Conservation (phyloP, 139 green algal genomes). For the Desmodesmus armatus region DNA sequence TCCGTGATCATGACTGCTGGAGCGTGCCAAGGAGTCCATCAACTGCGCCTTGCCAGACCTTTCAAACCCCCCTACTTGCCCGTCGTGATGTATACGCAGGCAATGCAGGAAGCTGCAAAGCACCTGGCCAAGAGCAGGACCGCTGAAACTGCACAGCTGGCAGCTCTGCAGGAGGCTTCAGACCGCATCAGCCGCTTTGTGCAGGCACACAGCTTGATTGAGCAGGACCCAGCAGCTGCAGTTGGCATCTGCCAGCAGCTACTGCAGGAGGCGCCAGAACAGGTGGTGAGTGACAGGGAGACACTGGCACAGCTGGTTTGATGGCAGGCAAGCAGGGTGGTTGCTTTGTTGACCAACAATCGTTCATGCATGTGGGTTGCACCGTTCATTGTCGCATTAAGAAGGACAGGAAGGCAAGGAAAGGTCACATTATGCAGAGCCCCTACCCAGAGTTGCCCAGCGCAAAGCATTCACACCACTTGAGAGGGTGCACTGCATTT, state of each 20-base stretch:
- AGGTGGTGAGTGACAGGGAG: neutral
- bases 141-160: conserved; percentile 30
- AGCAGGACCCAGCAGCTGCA: conserved; percentile 38
- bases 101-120: conserved; percentile 54
- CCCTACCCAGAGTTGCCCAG: too few species aligned
- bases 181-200: conserved; percentile 53
- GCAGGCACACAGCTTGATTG: conserved; percentile 37
- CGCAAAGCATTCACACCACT: too few species aligned
- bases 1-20: too few species aligned
- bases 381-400: too few species aligned
- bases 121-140: conserved; percentile 48
- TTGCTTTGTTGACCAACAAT: too few species aligned
- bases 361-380: neutral
- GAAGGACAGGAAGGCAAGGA: too few species aligned
- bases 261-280: conserved; percentile 45
- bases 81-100: conserved; percentile 24
- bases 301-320: neutral
- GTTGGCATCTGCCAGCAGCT: conserved; percentile 52
- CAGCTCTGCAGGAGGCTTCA: conserved; percentile 39
- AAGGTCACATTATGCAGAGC: too few species aligned
- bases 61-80: neutral
- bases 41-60: neutral
- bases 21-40: too few species aligned
- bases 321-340: neutral
- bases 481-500: too few species aligned